Evolutionary conservation across 768 basidiomycete species (phyloP).

Genomic region (Kondoa malvinella): DNA sequence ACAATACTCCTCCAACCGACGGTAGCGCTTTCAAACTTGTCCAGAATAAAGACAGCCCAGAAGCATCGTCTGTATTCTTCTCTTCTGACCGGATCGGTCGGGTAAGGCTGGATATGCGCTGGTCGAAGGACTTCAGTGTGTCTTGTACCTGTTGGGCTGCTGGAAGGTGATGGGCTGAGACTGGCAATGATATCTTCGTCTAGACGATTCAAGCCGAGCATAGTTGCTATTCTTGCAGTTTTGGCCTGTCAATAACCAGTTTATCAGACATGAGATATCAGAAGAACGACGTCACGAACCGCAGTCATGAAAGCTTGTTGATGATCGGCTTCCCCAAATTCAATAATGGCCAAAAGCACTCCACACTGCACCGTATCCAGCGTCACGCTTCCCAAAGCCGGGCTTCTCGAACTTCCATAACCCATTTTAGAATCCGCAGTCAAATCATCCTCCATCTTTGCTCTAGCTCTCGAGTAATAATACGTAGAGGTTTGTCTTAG

Average conservation of each 20-base stretch:
- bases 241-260: background rate
- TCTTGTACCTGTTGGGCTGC: background rate
- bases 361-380: constrained; percentile 19
- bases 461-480: constrained; percentile 16
- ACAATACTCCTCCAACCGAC: constrained; percentile 21
- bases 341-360: constrained; percentile 14
- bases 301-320: constrained; percentile 21
- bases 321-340: constrained; percentile 21
- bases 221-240: constrained; percentile 21
- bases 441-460: constrained; percentile 17
- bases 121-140: constrained; percentile 14
- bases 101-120: constrained; percentile 18
- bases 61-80: constrained; percentile 23
- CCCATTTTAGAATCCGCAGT: constrained; percentile 5
- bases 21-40: constrained; percentile 19
- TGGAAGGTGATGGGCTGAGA: background rate
- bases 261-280: background rate
- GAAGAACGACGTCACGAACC: background rate
- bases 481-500: background rate
- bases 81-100: constrained; percentile 17
- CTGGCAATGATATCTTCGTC: constrained; percentile 21
- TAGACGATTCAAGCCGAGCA: constrained; percentile 23
- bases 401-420: background rate
- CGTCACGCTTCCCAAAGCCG: constrained; percentile 5
- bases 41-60: constrained; percentile 20